These are phyloP conservation scores for Ogataea trehalophila DNA, from an alignment of 805 yeast genomes.

Conservation along the genomic window DNA sequence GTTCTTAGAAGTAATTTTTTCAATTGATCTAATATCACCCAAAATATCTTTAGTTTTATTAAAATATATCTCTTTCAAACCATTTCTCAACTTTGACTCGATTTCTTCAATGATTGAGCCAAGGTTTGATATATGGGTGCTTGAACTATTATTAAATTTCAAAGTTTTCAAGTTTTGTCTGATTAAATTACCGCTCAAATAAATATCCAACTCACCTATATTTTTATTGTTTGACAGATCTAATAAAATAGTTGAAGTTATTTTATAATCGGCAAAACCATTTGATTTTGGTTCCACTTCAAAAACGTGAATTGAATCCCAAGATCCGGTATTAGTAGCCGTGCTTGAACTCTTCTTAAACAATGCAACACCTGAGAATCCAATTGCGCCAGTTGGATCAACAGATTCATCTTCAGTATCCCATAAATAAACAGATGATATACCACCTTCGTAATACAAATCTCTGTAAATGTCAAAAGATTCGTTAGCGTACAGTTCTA, in stretches of 20 bases:
- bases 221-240: constrained; percentile 45
- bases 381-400: constrained; percentile 40
- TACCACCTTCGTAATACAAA: constrained; percentile 91
- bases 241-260: constrained; percentile 85
- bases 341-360: constrained; percentile 53
- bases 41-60: constrained; percentile 90
- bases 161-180: constrained; percentile 68
- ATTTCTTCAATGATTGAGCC: constrained; percentile 85
- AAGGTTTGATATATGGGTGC: constrained; percentile 77
- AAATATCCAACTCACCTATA: constrained; percentile 28
- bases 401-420: constrained; percentile 60
- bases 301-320: constrained; percentile 95
- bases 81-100: constrained; percentile 80
- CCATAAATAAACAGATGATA: constrained; percentile 88
- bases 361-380: constrained; percentile 89
- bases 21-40: constrained; percentile 55
- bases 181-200: constrained; percentile 77
- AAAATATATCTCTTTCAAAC: constrained; percentile 89
- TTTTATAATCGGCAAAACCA: constrained; percentile 48
- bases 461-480: constrained; percentile 92
- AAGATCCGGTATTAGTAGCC: constrained; percentile 47
- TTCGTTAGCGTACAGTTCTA: constrained; percentile 81
- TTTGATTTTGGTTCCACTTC: constrained; percentile 51
- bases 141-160: constrained; percentile 38
- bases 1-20: constrained; percentile 29